These are phyloP conservation scores for Trametes polyzona DNA, from an alignment of 1,284 basidiomycete genomes.

Conservation along the genomic window DNA sequence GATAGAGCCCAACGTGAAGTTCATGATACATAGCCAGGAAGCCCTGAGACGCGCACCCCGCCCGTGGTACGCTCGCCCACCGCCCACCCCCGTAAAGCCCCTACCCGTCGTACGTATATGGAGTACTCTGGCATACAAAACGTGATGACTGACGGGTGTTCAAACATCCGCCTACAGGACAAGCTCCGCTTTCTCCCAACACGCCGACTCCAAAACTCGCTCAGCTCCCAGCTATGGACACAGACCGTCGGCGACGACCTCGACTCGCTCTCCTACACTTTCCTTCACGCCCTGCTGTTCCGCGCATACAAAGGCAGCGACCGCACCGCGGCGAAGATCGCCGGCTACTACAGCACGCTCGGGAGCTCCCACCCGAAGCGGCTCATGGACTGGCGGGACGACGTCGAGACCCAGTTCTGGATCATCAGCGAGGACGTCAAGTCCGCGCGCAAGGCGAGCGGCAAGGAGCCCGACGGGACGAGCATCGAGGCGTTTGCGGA, in stretches of 20 bases:
- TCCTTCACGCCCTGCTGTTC: constrained; percentile 11
- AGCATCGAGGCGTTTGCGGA: constrained; percentile 3
- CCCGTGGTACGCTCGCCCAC: constrained; percentile 12
- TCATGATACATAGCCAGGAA: background rate
- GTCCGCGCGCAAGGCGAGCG: background rate
- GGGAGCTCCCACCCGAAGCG: background rate
- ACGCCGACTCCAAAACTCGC: constrained; percentile 8
- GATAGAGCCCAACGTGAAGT: constrained; percentile 20
- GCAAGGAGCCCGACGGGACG: background rate
- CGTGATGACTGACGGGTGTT: background rate
- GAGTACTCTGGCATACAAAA: background rate
- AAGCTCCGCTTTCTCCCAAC: constrained; percentile 14
- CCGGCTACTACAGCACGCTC: background rate
- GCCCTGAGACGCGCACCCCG: background rate
- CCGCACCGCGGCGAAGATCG: background rate
- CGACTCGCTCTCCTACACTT: constrained; percentile 14
- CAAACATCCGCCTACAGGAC: background rate
- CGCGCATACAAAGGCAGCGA: background rate
- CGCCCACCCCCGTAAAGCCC: background rate
- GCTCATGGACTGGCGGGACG: constrained; percentile 5
- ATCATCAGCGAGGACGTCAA: background rate
- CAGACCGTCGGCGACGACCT: constrained; percentile 18
- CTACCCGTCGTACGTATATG: constrained; percentile 5
- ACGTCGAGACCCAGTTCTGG: background rate
- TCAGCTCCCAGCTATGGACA: background rate